Evolutionary conservation across 176 grass and related monocot species (phyloP).

Genomic region (Raddia distichophylla): DNA sequence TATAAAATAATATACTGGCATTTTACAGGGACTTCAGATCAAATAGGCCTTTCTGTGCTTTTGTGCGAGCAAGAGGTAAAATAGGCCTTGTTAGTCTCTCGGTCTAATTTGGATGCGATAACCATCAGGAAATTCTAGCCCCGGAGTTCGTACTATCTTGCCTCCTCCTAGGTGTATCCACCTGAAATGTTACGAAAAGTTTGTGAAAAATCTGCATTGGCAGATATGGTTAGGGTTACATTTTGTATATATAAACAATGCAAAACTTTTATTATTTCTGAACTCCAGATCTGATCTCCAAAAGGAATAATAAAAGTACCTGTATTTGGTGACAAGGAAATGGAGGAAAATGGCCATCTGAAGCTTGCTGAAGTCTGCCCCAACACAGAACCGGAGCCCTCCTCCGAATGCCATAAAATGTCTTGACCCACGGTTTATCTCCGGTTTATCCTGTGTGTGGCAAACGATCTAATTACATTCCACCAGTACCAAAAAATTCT

Average conservation of each 20-base stretch:
- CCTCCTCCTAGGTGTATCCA: conserved; percentile 46
- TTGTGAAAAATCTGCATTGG: background rate
- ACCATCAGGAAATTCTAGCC: conserved; percentile 53
- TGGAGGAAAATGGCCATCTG: conserved; percentile 50
- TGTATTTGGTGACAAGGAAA: conserved; percentile 48
- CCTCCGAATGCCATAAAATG: conserved; percentile 60
- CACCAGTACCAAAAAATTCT: background rate
- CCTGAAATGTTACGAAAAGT: conserved; percentile 33
- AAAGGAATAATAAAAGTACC: conserved; percentile 1
- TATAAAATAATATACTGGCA: background rate
- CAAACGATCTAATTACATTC: background rate
- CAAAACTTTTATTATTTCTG: background rate
- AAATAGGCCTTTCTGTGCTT: background rate
- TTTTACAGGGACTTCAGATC: background rate
- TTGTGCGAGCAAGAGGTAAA: conserved; percentile 16
- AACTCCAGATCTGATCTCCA: background rate
- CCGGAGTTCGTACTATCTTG: conserved; percentile 38
- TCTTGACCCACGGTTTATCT: conserved; percentile 45
- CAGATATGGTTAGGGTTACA: background rate
- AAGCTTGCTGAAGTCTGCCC: conserved; percentile 64
- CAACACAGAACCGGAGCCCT: conserved; percentile 54
- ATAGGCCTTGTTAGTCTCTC: background rate
- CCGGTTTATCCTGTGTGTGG: conserved; percentile 41
- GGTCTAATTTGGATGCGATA: conserved; percentile 42
- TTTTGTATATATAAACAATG: background rate